A percentile compares a stretch with the other conserved stretches of the same genome.
These are phyloP conservation scores for Blastobotrys petasosporus DNA, from an alignment of 1,139 yeast species.

Conservation along the genomic window DNA sequence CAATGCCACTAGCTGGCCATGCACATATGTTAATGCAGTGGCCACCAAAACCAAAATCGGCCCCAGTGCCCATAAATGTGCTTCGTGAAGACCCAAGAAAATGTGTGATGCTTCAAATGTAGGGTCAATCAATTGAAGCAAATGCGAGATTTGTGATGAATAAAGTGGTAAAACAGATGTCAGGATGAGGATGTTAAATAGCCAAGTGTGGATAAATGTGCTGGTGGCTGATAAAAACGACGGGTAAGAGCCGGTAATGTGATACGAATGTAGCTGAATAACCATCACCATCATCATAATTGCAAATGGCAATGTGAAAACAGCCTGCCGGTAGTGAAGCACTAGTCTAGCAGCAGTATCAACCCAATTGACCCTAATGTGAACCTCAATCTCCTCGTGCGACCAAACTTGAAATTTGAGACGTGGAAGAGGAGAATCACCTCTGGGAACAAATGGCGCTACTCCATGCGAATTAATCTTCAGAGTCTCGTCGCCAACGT, in stretches of 20 bases:
- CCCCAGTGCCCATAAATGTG: slow-evolving; percentile 47
- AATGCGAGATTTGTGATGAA: slow-evolving; percentile 7
- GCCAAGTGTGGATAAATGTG: too few relatives aligned
- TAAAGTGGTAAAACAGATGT: too few relatives aligned
- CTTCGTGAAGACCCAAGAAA: slow-evolving; percentile 63
- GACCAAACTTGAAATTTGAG: slow-evolving; percentile 34
- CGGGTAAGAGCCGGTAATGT: slow-evolving; percentile 38
- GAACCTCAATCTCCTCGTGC: slow-evolving; percentile 29
- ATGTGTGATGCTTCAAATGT: slow-evolving; percentile 21
- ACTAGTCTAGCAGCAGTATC: slow-evolving; percentile 34
- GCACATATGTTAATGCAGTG: slow-evolving; percentile 39
- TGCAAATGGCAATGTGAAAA: slow-evolving; percentile 32
- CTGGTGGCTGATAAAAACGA: slow-evolving; percentile 19
- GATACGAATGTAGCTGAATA: slow-evolving; percentile 24
- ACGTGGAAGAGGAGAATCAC: slow-evolving; percentile 22
- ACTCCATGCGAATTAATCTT: slow-evolving; percentile 57
- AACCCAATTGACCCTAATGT: slow-evolving; percentile 31
- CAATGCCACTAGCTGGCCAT: slow-evolving; percentile 27
- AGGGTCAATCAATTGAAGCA: slow-evolving; percentile 35
- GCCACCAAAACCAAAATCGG: slow-evolving; percentile 49
- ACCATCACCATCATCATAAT: slow-evolving; percentile 23
- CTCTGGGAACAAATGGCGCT: slow-evolving; percentile 73
- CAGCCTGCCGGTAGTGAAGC: slow-evolving; percentile 33
- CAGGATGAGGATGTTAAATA: too few relatives aligned
- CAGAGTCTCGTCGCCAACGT: slow-evolving; percentile 37